Base-by-base conservation (phyloP, 768 basidiomycete species). In the Lactarius sanguifluus region DNA sequence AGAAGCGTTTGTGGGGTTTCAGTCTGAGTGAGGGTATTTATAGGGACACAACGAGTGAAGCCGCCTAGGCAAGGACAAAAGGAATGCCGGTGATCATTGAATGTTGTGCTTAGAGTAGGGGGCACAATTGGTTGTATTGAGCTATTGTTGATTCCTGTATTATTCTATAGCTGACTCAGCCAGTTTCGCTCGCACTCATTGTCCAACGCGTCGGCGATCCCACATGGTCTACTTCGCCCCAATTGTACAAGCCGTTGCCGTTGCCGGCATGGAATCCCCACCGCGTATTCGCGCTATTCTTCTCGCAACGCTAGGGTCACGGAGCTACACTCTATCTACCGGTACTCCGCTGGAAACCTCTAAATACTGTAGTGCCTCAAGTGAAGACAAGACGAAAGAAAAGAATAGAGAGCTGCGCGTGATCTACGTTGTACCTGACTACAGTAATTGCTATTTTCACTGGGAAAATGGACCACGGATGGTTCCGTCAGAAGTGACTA, bases 401-500 rank as follows among this genome's bases (percentile, higher is more conserved):
- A 80, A 69, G 89, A 91, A 70, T 94, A 59, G 86, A 89, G 71
- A 38, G 0, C 36, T 38, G 12, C 36, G 12, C 36, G 36, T 36
- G 36, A 84, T 85, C 41, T 84, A 47, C 59, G 41, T 25, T 15
- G 1, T 30, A n/a, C 34, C 38, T 3, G 47, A 9, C 38, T 65
- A n/a, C n/a, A n/a, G n/a, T n/a, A 28, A 47, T 54, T 41, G 30
- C 38, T 38, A 6, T 10, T 41, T 34, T 18, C 40, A 61, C 0
- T 72, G 93, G 91, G 91, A 67, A 90, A 85, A 76, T 83, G 83
- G 23, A 74, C 79, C 0, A 77, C 91, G 25, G 80, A 88, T 65
- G 86, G 89, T 38, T 84, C 86, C 0, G 83, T 95, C 69, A 92
- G 91, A 74, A 76, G 84, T 16, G 90, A 94, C 73, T 94, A 94